phyloP scores from a whole-genome alignment of 306 rosid genomes.

The Pterocarpus santalinus region DNA sequence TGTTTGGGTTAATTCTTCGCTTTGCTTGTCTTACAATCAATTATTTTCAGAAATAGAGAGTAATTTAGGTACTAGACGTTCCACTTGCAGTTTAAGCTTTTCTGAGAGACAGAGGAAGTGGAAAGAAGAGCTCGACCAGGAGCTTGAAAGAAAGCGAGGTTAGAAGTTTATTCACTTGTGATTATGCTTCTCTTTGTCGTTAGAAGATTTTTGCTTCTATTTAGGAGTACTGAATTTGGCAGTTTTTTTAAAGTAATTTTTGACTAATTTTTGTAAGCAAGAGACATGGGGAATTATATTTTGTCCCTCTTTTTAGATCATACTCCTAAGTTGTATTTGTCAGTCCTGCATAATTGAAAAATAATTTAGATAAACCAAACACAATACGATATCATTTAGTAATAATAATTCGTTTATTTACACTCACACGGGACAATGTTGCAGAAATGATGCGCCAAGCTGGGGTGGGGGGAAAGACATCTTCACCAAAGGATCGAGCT shows the following conservation, averaged over 20 bases:
- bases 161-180: slow-evolving; percentile 31
- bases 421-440: slow-evolving; percentile 31
- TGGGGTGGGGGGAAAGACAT: slow-evolving; percentile 78
- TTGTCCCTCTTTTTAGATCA: no score
- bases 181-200: not conserved
- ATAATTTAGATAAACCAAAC: slow-evolving; percentile 13
- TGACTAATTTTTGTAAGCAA: not conserved
- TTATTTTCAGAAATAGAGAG: slow-evolving; percentile 11
- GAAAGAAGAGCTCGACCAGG: slow-evolving; percentile 99
- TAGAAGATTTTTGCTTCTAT: not conserved
- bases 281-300: not conserved
- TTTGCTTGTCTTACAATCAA: slow-evolving; percentile 35
- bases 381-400: not conserved
- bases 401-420: slow-evolving; percentile 5
- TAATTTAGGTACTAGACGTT: slow-evolving; percentile 33
- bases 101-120: slow-evolving; percentile 95
- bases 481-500: slow-evolving; percentile 91
- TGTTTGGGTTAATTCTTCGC: slow-evolving; percentile 43
- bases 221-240: not conserved
- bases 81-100: slow-evolving; percentile 68
- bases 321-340: not conserved
- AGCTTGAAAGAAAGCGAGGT: slow-evolving; percentile 99
- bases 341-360: slow-evolving; percentile 1
- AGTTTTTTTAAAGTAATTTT: not conserved
- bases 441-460: slow-evolving; percentile 99